A percentile compares a stretch with the other conserved stretches of the same genome.
These are phyloP conservation scores for Aspergillus sclerotioniger DNA, from an alignment of 495 filamentous ascomycete genomes.

Conservation along the genomic window DNA sequence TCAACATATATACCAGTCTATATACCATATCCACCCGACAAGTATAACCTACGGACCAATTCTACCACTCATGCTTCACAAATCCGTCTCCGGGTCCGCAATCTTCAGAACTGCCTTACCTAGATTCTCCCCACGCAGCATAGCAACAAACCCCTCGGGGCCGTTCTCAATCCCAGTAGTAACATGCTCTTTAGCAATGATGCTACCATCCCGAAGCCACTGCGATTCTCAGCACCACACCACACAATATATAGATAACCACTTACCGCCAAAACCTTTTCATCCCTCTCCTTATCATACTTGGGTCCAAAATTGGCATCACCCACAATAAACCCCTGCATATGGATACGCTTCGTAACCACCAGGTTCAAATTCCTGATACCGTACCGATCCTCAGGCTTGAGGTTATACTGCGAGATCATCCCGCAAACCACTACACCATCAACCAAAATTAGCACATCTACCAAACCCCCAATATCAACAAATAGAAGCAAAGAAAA, in stretches of 20 bases:
- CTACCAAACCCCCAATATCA: too few species aligned
- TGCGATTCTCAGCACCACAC: neutral
- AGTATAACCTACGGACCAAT: too few species aligned
- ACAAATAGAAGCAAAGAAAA: neutral
- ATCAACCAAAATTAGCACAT: neutral
- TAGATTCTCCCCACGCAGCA: neutral
- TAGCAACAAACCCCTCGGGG: neutral
- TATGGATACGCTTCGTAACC: conserved; percentile 43
- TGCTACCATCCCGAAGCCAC: neutral
- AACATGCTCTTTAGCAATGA: neutral
- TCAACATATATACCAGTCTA: too few species aligned
- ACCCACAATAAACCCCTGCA: conserved; percentile 66
- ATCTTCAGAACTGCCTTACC: conserved; percentile 1
- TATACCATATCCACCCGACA: too few species aligned
- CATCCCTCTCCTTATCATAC: neutral
- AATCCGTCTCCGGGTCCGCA: neutral
- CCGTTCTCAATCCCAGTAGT: neutral
- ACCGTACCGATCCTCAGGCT: conserved; percentile 50
- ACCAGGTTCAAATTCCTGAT: conserved; percentile 52
- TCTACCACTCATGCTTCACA: too few species aligned
- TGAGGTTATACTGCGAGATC: conserved; percentile 66
- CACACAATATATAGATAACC: neutral
- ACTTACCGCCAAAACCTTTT: neutral
- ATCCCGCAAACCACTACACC: conserved; percentile 58
- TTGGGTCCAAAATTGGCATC: conserved; percentile 21